Evolutionary conservation across 352 stramenopile genomes (phyloP).

Genomic region (Albugo laibachii): DNA sequence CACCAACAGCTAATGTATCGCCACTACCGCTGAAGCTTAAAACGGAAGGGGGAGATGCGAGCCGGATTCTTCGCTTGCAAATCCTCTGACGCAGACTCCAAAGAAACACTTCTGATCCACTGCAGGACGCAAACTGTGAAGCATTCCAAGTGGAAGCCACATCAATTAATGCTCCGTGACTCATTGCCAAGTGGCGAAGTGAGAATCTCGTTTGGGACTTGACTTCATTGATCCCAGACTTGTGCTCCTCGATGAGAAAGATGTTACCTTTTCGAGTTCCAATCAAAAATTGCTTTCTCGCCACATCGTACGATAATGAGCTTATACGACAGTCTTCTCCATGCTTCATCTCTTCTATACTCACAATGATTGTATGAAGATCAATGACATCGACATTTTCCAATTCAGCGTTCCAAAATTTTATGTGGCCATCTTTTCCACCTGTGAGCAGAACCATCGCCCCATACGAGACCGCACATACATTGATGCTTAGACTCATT

Average conservation of each 20-base stretch:
- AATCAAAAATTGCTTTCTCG: constrained; percentile 24
- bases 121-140: too few relatives aligned
- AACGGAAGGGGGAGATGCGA: constrained; percentile 12
- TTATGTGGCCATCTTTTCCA: constrained; percentile 49
- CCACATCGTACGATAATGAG: constrained; percentile 43
- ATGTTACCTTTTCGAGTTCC: constrained; percentile 36
- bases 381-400: too few relatives aligned
- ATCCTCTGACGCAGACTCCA: too few relatives aligned
- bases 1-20: constrained; percentile 30
- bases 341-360: constrained; percentile 9
- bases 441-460: constrained; percentile 64
- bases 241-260: constrained; percentile 21
- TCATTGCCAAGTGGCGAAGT: background rate
- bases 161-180: background rate
- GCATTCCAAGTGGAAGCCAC: background rate
- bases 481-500: constrained; percentile 25
- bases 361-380: background rate
- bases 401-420: constrained; percentile 46
- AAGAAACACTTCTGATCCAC: too few relatives aligned
- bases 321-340: constrained; percentile 46
- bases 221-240: background rate
- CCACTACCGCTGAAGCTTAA: constrained; percentile 23
- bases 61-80: constrained; percentile 5
- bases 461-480: constrained; percentile 28
- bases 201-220: too few relatives aligned